Percentiles rank a stretch among this genome's conserved stretches.
Conservation (phyloP, 2,329 filamentous ascomycete genomes). For the Hypoxylon sp. region DNA sequence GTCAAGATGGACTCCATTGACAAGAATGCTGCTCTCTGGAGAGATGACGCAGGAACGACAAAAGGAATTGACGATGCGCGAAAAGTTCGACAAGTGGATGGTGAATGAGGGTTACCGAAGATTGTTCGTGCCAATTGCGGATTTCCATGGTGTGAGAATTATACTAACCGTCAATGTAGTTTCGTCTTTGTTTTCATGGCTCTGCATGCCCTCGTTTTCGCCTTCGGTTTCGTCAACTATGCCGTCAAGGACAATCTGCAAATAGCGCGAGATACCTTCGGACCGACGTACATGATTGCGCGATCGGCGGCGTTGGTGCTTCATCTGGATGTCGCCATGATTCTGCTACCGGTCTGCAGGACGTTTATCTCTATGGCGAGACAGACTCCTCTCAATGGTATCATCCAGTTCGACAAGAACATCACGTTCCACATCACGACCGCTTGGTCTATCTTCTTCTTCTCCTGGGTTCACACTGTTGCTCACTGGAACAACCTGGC, state of each 20-base stretch:
- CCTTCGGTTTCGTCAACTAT: conserved; percentile 83
- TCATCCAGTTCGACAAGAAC: conserved; percentile 90
- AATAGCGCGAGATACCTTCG: conserved; percentile 72
- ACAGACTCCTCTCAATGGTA: conserved; percentile 83
- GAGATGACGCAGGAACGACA: conserved; percentile 81
- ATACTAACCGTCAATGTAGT: conserved; percentile 53
- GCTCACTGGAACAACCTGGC: conserved; percentile 90
- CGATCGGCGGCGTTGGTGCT: conserved; percentile 78
- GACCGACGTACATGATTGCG: conserved; percentile 79
- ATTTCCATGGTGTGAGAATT: conserved; percentile 15
- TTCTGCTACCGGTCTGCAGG: conserved; percentile 83
- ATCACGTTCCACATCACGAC: conserved; percentile 88
- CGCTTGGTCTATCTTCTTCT: conserved; percentile 89
- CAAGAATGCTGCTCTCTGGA: conserved; percentile 82
- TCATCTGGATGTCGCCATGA: conserved; percentile 81
- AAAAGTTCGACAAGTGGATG: conserved; percentile 87
- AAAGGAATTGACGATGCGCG: conserved; percentile 71
- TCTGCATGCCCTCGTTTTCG: conserved; percentile 78
- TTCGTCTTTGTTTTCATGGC: conserved; percentile 80
- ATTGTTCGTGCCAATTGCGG: conserved; percentile 64
- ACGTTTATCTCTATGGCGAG: conserved; percentile 83
- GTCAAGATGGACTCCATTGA: conserved; percentile 83
- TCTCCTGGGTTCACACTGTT: conserved; percentile 85
- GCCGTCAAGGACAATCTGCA: conserved; percentile 78
- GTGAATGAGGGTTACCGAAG: conserved; percentile 85